Evolutionary conservation across 1,284 basidiomycete genomes (phyloP), one percentile per base, ranked within the genome.

Genomic region (Cutaneotrichosporon sp.): DNA sequence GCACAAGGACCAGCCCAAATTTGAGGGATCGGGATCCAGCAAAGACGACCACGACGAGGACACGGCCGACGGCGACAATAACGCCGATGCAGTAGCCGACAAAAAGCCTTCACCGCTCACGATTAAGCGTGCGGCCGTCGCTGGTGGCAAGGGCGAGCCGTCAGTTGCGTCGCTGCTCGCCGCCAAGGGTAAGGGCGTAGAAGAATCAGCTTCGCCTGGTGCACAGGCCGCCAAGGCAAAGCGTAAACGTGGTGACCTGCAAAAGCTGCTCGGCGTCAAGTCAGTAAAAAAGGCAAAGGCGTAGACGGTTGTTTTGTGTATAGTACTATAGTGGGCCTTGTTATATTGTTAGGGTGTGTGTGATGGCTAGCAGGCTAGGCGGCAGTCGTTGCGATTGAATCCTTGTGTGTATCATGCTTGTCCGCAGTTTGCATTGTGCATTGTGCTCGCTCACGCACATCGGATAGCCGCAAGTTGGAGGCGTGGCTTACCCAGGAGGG

Each of bases 81-180:
- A 23, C 1, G 42, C 13, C 8, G 26, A 36, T 20, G 54, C 34
- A 7, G 55, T 59, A 21, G 53, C 55, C 22, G 9, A 15, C 7
- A 20, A 20, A 1, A 30, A 30, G 26, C 33, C 44, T 47, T 10
- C 52, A 33, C 21, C 39, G 60, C 69, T 58, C 58, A 88, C 84
- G 3, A 79, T 90, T 58, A 90, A 92, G 76, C 82, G 87, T 43
- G 87, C 88, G 66, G 60, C 60, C 23, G 59, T 61, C 4, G 59
- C 57, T 4, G 34, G 56, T 8, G 55, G 51, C 3, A 56, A 55
- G 2, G 63, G 63, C 5, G 86, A 89, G 62, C 86, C 87, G 4
- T 80, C 84, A 12, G 71, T 89, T 51, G 79, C 82, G 52, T 85
- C 81, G 56, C 76, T 94, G 1, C 75, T 94, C 22, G 80, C 84